phyloP scores from a whole-genome alignment of 2,329 filamentous ascomycete species.

The Sporothrix variecibatus region DNA sequence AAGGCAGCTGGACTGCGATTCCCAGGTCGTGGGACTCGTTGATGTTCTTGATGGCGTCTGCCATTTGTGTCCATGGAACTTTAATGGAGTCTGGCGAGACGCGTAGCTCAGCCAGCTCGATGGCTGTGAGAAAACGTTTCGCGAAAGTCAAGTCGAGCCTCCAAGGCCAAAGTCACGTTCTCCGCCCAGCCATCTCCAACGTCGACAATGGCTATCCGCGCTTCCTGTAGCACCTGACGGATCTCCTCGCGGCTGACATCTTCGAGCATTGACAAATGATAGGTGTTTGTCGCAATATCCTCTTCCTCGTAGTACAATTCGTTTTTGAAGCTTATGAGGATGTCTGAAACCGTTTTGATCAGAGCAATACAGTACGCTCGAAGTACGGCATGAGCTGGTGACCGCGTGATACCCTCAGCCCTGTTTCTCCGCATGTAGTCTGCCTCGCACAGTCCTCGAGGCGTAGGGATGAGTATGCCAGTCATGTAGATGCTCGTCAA shows the following conservation, averaged over 20 bases:
- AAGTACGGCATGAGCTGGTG: constrained; percentile 58
- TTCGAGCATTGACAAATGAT: constrained; percentile 75
- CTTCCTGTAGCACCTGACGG: constrained; percentile 54
- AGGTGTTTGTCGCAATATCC: constrained; percentile 92
- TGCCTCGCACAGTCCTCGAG: constrained; percentile 64
- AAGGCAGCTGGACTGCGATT: constrained; percentile 73
- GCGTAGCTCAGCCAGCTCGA: constrained; percentile 51
- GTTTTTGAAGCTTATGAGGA: constrained; percentile 74
- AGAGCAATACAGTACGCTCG: constrained; percentile 84
- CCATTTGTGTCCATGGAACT: constrained; percentile 55
- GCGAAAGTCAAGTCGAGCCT: constrained; percentile 66
- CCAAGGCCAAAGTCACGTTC: constrained; percentile 58
- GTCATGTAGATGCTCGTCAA: constrained; percentile 93
- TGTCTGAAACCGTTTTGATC: constrained; percentile 78
- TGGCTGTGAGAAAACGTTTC: constrained; percentile 63
- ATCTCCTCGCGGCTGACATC: constrained; percentile 61
- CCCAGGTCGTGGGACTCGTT: constrained; percentile 63
- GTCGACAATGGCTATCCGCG: constrained; percentile 53
- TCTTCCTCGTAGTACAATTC: constrained; percentile 98
- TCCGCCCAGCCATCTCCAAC: constrained; percentile 43
- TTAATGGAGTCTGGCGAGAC: constrained; percentile 50
- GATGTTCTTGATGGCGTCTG: constrained; percentile 55
- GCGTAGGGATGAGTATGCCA: constrained; percentile 71
- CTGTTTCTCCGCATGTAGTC: constrained; percentile 56
- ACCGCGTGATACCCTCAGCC: constrained; percentile 42